Conservation (phyloP, 345 rosid genomes). For the Moricandia moricandioides region DNA sequence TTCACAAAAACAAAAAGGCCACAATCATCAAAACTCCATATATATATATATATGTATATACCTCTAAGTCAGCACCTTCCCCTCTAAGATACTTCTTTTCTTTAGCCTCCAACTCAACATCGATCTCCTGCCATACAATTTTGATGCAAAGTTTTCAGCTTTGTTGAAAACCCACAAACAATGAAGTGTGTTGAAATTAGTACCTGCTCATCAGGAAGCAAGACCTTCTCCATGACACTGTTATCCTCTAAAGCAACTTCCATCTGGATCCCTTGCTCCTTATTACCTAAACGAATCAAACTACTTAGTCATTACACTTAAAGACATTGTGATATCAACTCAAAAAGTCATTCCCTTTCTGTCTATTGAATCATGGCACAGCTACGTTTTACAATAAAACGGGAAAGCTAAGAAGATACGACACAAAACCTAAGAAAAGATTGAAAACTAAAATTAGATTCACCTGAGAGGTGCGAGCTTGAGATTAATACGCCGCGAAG, state of each 20-base stretch:
- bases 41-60: too few relatives aligned
- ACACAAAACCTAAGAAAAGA: too few relatives aligned
- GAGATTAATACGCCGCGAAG: background rate
- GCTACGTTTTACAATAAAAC: too few relatives aligned
- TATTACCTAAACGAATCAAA: conserved; percentile 4
- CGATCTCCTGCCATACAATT: conserved; percentile 45
- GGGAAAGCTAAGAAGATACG: too few relatives aligned
- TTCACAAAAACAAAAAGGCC: conserved; percentile 7
- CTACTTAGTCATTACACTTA: background rate
- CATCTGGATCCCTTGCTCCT: conserved; percentile 30
- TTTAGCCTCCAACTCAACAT: conserved; percentile 51
- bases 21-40: conserved; percentile 1
- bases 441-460: too few relatives aligned
- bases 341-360: too few relatives aligned
- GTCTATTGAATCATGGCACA: too few relatives aligned
- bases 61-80: conserved; percentile 68
- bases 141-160: conserved; percentile 11
- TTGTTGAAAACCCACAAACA: conserved; percentile 15
- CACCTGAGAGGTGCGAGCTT: too few relatives aligned
- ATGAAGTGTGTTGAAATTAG: background rate
- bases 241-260: conserved; percentile 37
- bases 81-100: conserved; percentile 75
- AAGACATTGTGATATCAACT: background rate
- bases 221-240: conserved; percentile 23
- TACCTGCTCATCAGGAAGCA: conserved; percentile 51